These are phyloP conservation scores for Annona squamosa DNA, from an alignment of 164 flowering plant genomes.

Conservation along the genomic window DNA sequence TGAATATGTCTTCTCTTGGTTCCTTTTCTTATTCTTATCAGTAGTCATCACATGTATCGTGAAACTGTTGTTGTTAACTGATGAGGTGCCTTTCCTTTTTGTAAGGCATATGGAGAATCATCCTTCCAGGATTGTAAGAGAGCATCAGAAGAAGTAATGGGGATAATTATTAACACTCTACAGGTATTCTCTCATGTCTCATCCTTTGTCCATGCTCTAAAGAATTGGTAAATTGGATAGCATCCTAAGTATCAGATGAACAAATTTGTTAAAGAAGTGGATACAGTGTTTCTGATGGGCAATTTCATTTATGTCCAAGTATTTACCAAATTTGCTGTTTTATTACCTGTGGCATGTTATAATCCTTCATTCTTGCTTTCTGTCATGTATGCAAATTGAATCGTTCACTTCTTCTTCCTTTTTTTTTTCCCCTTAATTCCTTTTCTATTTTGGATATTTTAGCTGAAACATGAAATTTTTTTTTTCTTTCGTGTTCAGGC, in stretches of 20 bases:
- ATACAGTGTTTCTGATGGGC: too few relatives aligned
- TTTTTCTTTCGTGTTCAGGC: conserved; percentile 40
- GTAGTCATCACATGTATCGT: not conserved
- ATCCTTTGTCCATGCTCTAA: not conserved
- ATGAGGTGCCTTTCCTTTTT: conserved; percentile 6
- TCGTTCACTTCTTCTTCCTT: too few relatives aligned
- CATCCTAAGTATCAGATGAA: too few relatives aligned
- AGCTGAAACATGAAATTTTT: not conserved
- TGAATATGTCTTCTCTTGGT: not conserved
- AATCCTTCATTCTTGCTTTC: not conserved
- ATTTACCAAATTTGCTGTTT: too few relatives aligned
- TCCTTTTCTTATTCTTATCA: not conserved
- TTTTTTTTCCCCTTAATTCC: not conserved
- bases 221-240: not conserved
- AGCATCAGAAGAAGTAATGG: conserved; percentile 86
- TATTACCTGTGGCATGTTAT: not conserved
- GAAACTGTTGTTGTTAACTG: not conserved
- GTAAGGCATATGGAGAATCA: conserved; percentile 88
- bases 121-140: conserved; percentile 91
- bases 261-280: too few relatives aligned
- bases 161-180: conserved; percentile 51
- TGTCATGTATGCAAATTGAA: not conserved
- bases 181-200: conserved; percentile 37
- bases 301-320: too few relatives aligned
- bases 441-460: not conserved